Evolutionary conservation across 2,329 filamentous ascomycete species (phyloP).

Genomic region (Aphanocladium album): DNA sequence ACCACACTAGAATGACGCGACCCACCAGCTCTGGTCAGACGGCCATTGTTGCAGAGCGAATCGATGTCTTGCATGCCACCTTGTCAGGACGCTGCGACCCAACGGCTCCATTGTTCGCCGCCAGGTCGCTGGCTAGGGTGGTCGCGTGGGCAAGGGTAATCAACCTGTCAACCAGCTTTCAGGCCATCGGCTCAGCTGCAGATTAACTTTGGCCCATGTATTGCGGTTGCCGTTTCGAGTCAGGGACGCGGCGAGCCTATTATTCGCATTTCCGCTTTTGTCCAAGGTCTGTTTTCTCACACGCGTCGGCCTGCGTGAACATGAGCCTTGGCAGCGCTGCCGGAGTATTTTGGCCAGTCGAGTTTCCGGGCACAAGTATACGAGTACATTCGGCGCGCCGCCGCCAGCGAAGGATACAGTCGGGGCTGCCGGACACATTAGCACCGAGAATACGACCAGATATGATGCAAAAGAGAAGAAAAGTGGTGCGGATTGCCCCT

Average conservation of each 20-base stretch:
- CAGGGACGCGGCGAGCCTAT: constrained; percentile 2
- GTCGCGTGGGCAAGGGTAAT: constrained; percentile 11
- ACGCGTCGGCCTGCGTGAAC: constrained; percentile 7
- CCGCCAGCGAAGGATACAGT: background rate
- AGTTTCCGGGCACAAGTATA: background rate
- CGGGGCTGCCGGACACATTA: constrained; percentile 3
- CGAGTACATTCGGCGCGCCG: background rate
- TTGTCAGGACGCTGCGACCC: constrained; percentile 6
- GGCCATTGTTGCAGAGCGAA: constrained; percentile 12
- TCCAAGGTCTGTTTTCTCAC: background rate
- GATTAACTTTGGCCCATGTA: background rate
- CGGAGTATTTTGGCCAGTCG: background rate
- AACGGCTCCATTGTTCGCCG: constrained; percentile 7
- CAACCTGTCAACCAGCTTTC: background rate
- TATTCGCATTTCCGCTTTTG: constrained; percentile 6
- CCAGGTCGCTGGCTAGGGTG: background rate
- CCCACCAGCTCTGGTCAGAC: constrained; percentile 11
- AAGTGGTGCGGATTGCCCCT: background rate
- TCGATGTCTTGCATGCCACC: constrained; percentile 13
- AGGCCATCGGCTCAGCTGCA: background rate
- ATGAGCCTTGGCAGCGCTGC: constrained; percentile 7
- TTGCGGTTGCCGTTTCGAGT: constrained; percentile 4
- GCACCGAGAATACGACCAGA: background rate
- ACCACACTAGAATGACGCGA: constrained; percentile 7
- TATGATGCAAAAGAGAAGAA: background rate